Evolutionary conservation across 202 grass and related monocot species (phyloP).

Genomic region (Carex arenaria): DNA sequence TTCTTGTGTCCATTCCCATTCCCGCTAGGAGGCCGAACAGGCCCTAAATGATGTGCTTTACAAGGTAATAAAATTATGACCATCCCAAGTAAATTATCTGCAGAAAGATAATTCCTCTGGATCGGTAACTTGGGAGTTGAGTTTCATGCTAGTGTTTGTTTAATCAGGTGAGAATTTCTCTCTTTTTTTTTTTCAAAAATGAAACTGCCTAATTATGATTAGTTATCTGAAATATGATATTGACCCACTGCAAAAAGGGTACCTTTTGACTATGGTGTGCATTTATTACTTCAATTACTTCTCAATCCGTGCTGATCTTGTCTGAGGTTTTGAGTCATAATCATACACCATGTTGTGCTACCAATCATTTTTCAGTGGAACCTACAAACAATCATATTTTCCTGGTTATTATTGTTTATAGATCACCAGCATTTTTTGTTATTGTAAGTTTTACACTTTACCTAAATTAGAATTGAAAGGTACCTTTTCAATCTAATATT

Average conservation of each 20-base stretch:
- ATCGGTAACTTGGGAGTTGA: neutral
- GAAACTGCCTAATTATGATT: neutral
- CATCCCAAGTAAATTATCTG: neutral
- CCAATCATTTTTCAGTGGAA: constrained; percentile 15
- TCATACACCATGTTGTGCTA: constrained; percentile 6
- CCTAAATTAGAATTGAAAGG: neutral
- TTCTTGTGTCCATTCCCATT: too few relatives aligned
- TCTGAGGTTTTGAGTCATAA: constrained; percentile 13
- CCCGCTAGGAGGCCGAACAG: too few relatives aligned
- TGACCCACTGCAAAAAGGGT: neutral
- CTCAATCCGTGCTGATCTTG: neutral
- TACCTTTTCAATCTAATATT: neutral
- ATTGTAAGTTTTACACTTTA: neutral
- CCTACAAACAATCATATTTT: constrained; percentile 17
- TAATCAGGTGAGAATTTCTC: neutral
- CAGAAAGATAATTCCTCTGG: neutral
- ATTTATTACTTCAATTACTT: constrained; percentile 18
- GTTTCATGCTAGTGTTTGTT: neutral
- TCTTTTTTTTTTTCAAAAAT: neutral
- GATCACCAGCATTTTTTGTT: neutral
- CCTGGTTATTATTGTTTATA: neutral
- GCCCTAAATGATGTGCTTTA: neutral
- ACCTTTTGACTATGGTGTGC: constrained; percentile 6
- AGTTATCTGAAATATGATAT: constrained; percentile 9
- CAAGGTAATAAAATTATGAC: neutral